These are phyloP conservation scores for Rhynchosporium agropyri DNA, from an alignment of 2,329 filamentous ascomycete genomes.

Conservation along the genomic window DNA sequence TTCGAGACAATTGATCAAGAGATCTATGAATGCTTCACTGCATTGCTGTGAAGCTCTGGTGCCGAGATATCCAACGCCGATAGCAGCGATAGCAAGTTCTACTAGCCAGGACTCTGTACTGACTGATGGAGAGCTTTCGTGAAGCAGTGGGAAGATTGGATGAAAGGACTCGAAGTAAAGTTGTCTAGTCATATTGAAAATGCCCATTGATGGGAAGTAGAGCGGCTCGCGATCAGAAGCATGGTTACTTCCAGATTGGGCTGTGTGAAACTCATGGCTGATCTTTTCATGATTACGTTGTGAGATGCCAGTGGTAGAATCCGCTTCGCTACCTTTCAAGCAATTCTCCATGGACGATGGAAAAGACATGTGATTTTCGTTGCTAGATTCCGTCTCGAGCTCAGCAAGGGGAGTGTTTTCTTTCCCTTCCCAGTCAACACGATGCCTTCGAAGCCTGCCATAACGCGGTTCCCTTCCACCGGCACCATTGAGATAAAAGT, in stretches of 20 bases:
- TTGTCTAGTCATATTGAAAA: neutral
- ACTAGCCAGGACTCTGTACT: neutral
- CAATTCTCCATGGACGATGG: neutral
- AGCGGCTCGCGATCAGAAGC: neutral
- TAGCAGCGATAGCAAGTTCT: slow-evolving; percentile 2
- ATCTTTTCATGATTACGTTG: neutral
- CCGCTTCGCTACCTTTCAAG: neutral
- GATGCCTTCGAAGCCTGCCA: slow-evolving; percentile 2
- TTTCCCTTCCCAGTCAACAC: neutral
- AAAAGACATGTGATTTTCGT: neutral
- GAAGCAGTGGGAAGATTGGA: slow-evolving; percentile 10
- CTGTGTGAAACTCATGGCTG: neutral
- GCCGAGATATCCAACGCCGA: slow-evolving; percentile 5
- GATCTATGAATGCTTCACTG: slow-evolving; percentile 10
- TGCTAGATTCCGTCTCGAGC: neutral
- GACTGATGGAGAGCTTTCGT: neutral
- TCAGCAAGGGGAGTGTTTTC: neutral
- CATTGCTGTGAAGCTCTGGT: slow-evolving; percentile 1
- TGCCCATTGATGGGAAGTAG: slow-evolving; percentile 9
- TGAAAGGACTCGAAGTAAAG: slow-evolving; percentile 12
- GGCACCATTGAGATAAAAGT: slow-evolving; percentile 2
- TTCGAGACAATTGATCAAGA: neutral
- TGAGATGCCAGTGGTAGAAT: neutral
- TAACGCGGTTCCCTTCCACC: slow-evolving; percentile 5
- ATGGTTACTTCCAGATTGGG: neutral